These are phyloP conservation scores for Phytophthora parvispora DNA, from an alignment of 352 stramenopile species.

Conservation along the genomic window DNA sequence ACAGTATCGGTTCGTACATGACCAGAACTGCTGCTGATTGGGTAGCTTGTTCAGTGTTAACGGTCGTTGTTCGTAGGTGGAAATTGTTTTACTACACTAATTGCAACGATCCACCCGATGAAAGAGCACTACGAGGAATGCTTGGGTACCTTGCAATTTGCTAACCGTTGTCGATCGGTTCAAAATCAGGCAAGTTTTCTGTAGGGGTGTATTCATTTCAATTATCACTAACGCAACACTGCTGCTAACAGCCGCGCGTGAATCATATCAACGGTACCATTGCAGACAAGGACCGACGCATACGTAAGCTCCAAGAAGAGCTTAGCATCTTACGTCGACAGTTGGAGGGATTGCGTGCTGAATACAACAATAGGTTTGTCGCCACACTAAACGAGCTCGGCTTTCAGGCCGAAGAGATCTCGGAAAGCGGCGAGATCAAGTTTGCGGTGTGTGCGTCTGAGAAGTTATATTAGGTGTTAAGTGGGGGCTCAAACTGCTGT, in stretches of 20 bases:
- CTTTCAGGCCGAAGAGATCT: conserved; percentile 85
- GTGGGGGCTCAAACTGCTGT: neutral
- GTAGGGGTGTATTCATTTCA: no score
- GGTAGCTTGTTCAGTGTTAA: neutral
- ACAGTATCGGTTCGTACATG: conserved; percentile 72
- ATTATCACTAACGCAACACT: conserved; percentile 1
- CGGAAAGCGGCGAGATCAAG: conserved; percentile 82
- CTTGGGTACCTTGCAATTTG: conserved; percentile 92
- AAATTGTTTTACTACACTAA: conserved; percentile 88
- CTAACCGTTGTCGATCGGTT: conserved; percentile 92
- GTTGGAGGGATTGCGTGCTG: conserved; percentile 67
- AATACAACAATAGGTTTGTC: conserved; percentile 87
- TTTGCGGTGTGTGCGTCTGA: conserved; percentile 64
- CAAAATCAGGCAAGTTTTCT: conserved; percentile 85
- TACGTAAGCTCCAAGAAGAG: conserved; percentile 87
- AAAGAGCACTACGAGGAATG: conserved; percentile 93
- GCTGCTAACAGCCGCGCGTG: conserved; percentile 56
- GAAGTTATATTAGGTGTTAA: neutral
- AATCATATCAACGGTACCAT: conserved; percentile 90
- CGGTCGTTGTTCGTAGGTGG: conserved; percentile 53
- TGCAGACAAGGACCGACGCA: conserved; percentile 87
- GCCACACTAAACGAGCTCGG: conserved; percentile 78
- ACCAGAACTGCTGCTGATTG: neutral
- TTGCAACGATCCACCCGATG: conserved; percentile 91
- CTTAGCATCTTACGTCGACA: conserved; percentile 66